phyloP scores from a whole-genome alignment of 192 early-diverging fungal species.

The Coemansia guatemalensis region DNA sequence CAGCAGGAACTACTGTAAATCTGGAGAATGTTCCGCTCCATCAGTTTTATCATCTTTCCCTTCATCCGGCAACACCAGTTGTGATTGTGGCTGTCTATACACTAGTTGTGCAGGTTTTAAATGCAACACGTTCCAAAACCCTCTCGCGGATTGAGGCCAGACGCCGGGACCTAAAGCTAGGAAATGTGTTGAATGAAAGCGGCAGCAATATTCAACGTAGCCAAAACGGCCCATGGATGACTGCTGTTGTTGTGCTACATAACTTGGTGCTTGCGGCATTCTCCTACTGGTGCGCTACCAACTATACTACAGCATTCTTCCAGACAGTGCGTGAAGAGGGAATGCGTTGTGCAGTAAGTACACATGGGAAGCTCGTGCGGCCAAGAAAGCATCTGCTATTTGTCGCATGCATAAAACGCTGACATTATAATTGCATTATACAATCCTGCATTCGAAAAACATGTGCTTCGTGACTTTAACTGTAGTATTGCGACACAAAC shows the following conservation, averaged over 20 bases:
- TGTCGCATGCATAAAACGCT: background rate
- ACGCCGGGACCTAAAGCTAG: constrained; percentile 28
- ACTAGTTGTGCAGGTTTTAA: constrained; percentile 39
- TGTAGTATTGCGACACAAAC: constrained; percentile 66
- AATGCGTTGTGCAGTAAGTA: constrained; percentile 64
- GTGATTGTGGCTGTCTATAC: constrained; percentile 64
- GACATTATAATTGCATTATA: background rate
- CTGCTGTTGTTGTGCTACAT: constrained; percentile 75
- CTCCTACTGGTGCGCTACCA: constrained; percentile 73
- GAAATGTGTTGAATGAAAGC: constrained; percentile 9
- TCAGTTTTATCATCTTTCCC: constrained; percentile 69
- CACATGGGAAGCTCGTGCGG: background rate
- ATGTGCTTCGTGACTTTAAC: background rate
- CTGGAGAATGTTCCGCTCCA: constrained; percentile 66
- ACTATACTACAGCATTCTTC: constrained; percentile 61
- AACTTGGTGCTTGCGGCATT: constrained; percentile 71
- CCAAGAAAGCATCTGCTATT: background rate
- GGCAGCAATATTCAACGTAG: constrained; percentile 4
- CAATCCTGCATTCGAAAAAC: background rate
- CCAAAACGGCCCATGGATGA: constrained; percentile 63
- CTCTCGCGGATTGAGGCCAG: constrained; percentile 44
- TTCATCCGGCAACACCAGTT: constrained; percentile 67
- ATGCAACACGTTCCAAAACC: constrained; percentile 27
- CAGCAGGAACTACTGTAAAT: constrained; percentile 48
- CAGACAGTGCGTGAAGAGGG: constrained; percentile 59